A percentile compares a stretch with the other conserved stretches of the same genome.
Conservation (phyloP, 208 protist genomes). For the Porcisia deanei region DNA sequence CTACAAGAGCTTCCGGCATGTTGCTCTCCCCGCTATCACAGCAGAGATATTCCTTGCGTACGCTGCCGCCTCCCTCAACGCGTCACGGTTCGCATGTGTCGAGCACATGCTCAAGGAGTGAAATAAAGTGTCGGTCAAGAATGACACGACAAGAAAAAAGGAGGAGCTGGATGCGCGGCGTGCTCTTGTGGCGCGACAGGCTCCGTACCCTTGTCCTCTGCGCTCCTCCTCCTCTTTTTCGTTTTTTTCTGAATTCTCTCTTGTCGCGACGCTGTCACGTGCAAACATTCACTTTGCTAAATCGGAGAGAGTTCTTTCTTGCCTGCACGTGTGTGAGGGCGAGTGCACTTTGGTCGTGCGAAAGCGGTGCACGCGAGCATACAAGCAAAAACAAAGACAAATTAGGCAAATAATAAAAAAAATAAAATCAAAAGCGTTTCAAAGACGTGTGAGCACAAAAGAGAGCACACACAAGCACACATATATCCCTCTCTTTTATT, state of each 20-base stretch:
- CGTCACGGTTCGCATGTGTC: slow-evolving; percentile 77
- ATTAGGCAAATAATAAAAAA: too few species aligned
- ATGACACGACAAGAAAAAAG: not conserved
- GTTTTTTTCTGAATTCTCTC: not conserved
- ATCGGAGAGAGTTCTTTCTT: too few species aligned
- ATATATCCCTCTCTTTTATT: too few species aligned
- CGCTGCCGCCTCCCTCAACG: slow-evolving; percentile 58
- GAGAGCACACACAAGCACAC: too few species aligned
- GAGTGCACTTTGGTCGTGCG: too few species aligned
- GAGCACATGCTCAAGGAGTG: slow-evolving; percentile 77
- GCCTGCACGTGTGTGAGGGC: too few species aligned
- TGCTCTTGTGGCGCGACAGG: not conserved
- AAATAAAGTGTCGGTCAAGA: not conserved
- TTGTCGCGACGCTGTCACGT: too few species aligned
- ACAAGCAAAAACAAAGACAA: too few species aligned
- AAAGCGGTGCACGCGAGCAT: too few species aligned
- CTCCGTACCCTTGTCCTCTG: not conserved
- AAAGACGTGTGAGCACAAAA: too few species aligned
- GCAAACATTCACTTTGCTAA: not conserved
- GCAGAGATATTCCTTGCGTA: slow-evolving; percentile 75
- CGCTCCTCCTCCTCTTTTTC: not conserved
- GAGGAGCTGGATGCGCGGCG: too few species aligned
- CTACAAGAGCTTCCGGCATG: slow-evolving; percentile 56
- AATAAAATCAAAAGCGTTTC: too few species aligned
- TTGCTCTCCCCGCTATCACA: slow-evolving; percentile 65